Base-by-base conservation (phyloP, 352 stramenopile species). In the Pythium aphanidermatum region DNA sequence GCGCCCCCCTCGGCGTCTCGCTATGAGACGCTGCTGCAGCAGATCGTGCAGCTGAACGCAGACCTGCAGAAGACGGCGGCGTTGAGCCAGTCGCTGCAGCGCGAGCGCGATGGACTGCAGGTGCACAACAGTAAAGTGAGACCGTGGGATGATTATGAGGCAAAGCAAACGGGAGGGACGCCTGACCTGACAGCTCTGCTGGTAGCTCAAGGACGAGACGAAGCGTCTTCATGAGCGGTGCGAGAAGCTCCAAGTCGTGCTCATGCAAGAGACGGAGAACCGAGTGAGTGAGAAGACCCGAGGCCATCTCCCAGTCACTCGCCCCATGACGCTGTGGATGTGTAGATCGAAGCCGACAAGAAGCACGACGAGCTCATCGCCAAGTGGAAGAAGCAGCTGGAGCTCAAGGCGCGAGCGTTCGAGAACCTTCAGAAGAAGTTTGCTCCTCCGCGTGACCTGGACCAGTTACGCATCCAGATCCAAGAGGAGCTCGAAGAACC, bases 321-420 rank as follows among this genome's bases (percentile, higher is more conserved):
- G 28, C 28, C 28, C 25, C 37, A 19, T 38, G 32, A 8, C 10
- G 11, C 12, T 9, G 32, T 16, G 19, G 9, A 21, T 50, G 29
- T 26, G 16, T 31, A 86, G 74, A 86, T 87, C 45, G 70, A 88
- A n/a, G 70, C 78, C 2, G 81, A 92, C 47, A 76, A 69, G 23
- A 86, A 86, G 38, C 81, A 92, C 48, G 75, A 90, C 38, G 74
- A 87, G 56, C 60, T 92, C 3, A 86, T 90, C 28, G 57, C 56
- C 38, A 91, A 87, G 61, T 92, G 80, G 78, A 90, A 89, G 44
- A 78, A 77, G 42, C 81, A 95, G 50, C 51, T 92, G 21, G 83
- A 95, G 49, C 45, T 70, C 42, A 95, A 95, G 52, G 74, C 73
- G 7, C 65, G 68, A 16, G 83, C 81, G 24, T 92, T 95, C 30